These are phyloP conservation scores for Cercospora citrullina DNA, from an alignment of 2,329 filamentous ascomycete species.

Conservation along the genomic window DNA sequence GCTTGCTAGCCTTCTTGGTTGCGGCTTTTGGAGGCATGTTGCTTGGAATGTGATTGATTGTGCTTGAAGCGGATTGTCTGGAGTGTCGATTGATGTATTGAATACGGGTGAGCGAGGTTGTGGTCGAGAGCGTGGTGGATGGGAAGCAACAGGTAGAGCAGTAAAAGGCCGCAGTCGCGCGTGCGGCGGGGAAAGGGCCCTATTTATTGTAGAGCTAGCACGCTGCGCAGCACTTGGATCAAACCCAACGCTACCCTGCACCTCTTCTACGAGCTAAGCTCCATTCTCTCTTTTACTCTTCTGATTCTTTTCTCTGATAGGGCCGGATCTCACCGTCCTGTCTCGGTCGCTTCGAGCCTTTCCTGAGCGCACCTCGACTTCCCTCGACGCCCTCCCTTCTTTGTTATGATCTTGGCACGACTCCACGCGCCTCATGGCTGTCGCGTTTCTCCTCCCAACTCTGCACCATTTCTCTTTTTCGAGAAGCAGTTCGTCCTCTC, in stretches of 20 bases:
- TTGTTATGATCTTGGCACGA: conserved; percentile 11
- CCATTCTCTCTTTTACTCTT: conserved; percentile 4
- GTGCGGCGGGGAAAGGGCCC: background rate
- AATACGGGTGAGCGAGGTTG: background rate
- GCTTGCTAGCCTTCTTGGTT: conserved; percentile 18
- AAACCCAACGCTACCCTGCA: conserved; percentile 5
- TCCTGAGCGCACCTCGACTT: conserved; percentile 7
- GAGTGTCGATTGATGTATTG: conserved; percentile 23
- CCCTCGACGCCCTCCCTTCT: background rate
- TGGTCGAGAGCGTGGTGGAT: background rate
- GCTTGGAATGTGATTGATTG: conserved; percentile 23
- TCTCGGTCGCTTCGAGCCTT: conserved; percentile 12
- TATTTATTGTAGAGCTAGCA: conserved; percentile 3
- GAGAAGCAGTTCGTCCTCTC: background rate
- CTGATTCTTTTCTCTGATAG: conserved; percentile 9
- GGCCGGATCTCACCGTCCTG: background rate
- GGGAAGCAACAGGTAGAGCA: conserved; percentile 8
- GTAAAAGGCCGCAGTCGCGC: background rate
- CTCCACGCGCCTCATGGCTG: background rate
- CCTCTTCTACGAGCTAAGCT: conserved; percentile 1
- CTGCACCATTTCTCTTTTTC: background rate
- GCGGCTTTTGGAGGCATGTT: conserved; percentile 29
- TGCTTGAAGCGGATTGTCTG: conserved; percentile 15
- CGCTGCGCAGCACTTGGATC: background rate
- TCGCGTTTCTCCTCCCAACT: background rate